Percentiles rank a stretch among this genome's conserved stretches.
Conservation (phyloP, 768 basidiomycete species). For the Russula griseocarnosa region DNA sequence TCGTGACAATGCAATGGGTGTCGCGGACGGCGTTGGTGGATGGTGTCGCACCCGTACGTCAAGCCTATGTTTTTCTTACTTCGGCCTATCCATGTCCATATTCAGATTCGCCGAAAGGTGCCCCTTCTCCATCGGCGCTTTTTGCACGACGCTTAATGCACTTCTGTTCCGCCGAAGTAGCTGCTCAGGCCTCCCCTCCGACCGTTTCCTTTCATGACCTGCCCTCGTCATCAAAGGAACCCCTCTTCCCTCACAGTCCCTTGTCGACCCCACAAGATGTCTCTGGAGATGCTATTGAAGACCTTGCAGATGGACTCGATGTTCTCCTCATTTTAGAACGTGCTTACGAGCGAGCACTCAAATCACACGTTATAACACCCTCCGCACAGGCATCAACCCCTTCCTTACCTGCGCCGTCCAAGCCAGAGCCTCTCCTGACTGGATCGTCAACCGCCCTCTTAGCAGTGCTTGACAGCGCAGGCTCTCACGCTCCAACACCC, state of each 20-base stretch:
- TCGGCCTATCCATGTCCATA: not conserved
- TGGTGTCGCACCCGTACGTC: constrained; percentile 55
- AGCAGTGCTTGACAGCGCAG: constrained; percentile 48
- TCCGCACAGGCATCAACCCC: constrained; percentile 20
- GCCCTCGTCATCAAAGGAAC: constrained; percentile 1
- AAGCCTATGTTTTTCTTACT: constrained; percentile 10
- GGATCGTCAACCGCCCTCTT: constrained; percentile 69
- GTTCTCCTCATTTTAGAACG: constrained; percentile 64
- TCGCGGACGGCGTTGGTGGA: constrained; percentile 94
- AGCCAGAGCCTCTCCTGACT: constrained; percentile 43
- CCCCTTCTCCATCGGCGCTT: constrained; percentile 46
- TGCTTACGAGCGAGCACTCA: constrained; percentile 63
- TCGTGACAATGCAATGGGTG: constrained; percentile 80
- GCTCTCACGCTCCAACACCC: constrained; percentile 32
- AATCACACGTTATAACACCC: constrained; percentile 49
- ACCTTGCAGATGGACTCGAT: constrained; percentile 66
- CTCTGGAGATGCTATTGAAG: constrained; percentile 47
- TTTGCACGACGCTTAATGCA: constrained; percentile 85
- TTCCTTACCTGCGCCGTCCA: constrained; percentile 16
- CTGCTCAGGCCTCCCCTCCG: constrained; percentile 30
- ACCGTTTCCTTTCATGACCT: constrained; percentile 19
- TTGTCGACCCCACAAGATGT: constrained; percentile 41
- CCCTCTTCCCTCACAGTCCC: constrained; percentile 3
- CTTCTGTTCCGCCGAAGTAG: constrained; percentile 64
- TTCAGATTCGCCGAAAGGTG: constrained; percentile 20